Base-by-base conservation (phyloP, 1,284 basidiomycete species). In the Erythrobasidium hasegawianum region DNA sequence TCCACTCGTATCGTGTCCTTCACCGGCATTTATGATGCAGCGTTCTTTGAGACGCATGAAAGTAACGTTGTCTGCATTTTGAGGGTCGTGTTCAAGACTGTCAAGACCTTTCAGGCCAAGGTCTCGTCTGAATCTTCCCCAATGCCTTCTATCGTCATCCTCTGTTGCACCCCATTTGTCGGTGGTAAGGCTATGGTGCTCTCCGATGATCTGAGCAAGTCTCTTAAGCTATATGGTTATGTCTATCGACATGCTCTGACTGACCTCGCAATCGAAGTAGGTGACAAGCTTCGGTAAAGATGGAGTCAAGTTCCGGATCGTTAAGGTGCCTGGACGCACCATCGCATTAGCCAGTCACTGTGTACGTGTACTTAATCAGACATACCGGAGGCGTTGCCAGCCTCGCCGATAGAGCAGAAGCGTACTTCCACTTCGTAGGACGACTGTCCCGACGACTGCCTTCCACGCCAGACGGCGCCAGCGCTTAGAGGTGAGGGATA, bases 261-360 rank as follows among this genome's bases (percentile, higher is more conserved):
- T 58, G 18, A 65, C 62, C 55, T 65, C 62, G 56, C 62, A 55
- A 41, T 65, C 62, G 38, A 65, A 57, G 62, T 57, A 65, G 47
- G 62, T 65, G n/a, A 65, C 62, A 20, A 65, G 43, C 26, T 65
- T 65, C 20, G 62, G 62, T 18, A 65, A 49, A 14, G 55, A 49
- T 16, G 62, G 62, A 10, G 55, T 55, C 27, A 65, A 47, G 38
- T 65, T 39, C 45, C 55, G 55, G 62, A 65, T 65, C 14, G 62
- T 65, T 29, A 65, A 55, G 4, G 62, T 65, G 49, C 62, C 62
- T 65, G 24, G 49, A 14, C 27, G 1, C n/a, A 64, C 9, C 50
- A 7, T 33, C 33, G 33, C 33, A 26, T 53, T 16, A 53, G 43
- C 43, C 8, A 16, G 14, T 5, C 5, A 7, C 16, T n/a, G n/a